Evolutionary conservation across 805 yeast species (phyloP).

Genomic region (Suhomyces emberorum): DNA sequence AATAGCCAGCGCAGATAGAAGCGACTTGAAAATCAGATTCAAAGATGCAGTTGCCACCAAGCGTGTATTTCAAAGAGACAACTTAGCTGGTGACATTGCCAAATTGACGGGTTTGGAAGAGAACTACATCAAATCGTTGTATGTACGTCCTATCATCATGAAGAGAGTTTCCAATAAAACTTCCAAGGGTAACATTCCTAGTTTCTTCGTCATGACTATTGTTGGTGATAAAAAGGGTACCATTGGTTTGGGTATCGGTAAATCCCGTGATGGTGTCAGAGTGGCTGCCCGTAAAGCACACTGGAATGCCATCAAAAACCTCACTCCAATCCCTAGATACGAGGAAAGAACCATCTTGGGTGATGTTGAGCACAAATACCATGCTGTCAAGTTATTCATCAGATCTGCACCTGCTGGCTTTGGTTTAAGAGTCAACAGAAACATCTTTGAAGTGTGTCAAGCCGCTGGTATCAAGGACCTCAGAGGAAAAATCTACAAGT

Average conservation of each 20-base stretch:
- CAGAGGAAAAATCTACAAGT: slow-evolving; percentile 85
- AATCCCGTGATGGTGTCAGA: slow-evolving; percentile 72
- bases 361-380: slow-evolving; percentile 75
- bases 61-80: slow-evolving; percentile 15
- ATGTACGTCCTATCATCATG: slow-evolving; percentile 63
- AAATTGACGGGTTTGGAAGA: slow-evolving; percentile 65
- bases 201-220: slow-evolving; percentile 78
- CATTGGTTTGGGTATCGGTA: slow-evolving; percentile 94
- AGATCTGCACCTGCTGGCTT: slow-evolving; percentile 90
- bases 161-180: slow-evolving; percentile 90
- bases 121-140: slow-evolving; percentile 56
- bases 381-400: slow-evolving; percentile 78
- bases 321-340: slow-evolving; percentile 76
- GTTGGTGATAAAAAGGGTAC: slow-evolving; percentile 93
- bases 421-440: slow-evolving; percentile 88
- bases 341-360: slow-evolving; percentile 91
- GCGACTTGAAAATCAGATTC: slow-evolving; percentile 37
- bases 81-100: slow-evolving; percentile 55
- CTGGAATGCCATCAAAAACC: slow-evolving; percentile 89
- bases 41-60: slow-evolving; percentile 17
- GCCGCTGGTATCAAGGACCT: slow-evolving; percentile 93
- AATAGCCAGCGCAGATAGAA: slow-evolving; percentile 50
- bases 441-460: slow-evolving; percentile 85
- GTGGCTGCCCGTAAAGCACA: slow-evolving; percentile 80
- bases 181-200: slow-evolving; percentile 82